Evolutionary conservation across 208 protist genomes (phyloP).

Genomic region (Crithidia expoeki): DNA sequence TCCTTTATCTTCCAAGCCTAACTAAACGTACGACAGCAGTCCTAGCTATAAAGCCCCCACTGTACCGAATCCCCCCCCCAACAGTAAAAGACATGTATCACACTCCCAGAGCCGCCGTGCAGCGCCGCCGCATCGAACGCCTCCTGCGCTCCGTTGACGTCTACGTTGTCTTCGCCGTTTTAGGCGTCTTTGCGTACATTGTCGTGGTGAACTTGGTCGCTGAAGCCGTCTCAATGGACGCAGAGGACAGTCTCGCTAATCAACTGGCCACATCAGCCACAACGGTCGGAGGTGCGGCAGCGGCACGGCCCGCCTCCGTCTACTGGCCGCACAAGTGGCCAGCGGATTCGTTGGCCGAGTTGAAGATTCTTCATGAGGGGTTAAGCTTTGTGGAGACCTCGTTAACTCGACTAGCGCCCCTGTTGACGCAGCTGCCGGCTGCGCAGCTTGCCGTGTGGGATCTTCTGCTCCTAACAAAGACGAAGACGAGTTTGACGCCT

Average conservation of each 20-base stretch:
- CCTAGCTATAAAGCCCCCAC: no score
- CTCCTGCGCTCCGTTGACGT: constrained; percentile 28
- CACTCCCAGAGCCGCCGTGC: not conserved
- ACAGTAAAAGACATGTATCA: constrained; percentile 10
- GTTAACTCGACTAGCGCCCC: constrained; percentile 6
- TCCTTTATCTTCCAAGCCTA: no score
- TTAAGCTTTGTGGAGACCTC: constrained; percentile 20
- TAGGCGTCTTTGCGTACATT: constrained; percentile 36
- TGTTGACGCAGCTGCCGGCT: constrained; percentile 15
- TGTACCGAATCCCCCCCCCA: no score
- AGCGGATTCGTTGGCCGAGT: constrained; percentile 14
- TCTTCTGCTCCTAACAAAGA: constrained; percentile 16
- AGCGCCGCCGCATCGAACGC: constrained; percentile 11
- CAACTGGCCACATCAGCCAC: not conserved
- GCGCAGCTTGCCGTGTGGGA: constrained; percentile 22
- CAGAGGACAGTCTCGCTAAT: constrained; percentile 4
- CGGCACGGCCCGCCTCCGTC: not conserved
- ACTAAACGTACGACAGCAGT: no score
- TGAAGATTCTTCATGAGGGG: constrained; percentile 23
- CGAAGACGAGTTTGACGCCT: not conserved
- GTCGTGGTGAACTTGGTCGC: constrained; percentile 31
- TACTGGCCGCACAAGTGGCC: constrained; percentile 33
- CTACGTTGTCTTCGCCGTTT: constrained; percentile 34
- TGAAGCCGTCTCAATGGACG: constrained; percentile 14
- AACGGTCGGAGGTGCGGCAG: no score